Conservation (phyloP, 495 filamentous ascomycete genomes). For the Sporormia fimetaria region DNA sequence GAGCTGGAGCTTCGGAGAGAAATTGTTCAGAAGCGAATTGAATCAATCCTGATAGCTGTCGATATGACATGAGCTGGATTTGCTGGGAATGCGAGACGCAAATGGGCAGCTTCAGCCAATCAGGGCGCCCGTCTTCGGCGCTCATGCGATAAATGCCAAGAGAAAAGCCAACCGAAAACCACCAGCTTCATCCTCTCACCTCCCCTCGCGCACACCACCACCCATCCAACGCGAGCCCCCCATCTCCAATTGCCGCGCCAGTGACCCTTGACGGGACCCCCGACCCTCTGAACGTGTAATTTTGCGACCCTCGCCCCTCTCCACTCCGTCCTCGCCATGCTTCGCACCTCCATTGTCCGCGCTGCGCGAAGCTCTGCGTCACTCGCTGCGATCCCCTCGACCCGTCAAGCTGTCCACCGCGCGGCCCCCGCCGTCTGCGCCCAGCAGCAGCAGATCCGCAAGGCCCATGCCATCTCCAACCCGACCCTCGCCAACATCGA, state of each 20-base stretch:
- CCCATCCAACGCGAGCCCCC: no score
- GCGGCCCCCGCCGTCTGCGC: constrained; percentile 16
- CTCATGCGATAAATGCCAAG: no score
- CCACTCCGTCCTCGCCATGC: constrained; percentile 24
- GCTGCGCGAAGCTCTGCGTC: constrained; percentile 25
- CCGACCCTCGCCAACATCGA: constrained; percentile 95
- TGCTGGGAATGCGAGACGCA: no score
- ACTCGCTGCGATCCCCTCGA: constrained; percentile 26
- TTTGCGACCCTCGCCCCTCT: constrained; percentile 23
- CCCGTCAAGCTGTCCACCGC: constrained; percentile 20
- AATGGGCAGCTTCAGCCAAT: no score
- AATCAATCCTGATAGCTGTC: no score
- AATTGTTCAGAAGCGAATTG: no score
- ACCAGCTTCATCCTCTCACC: not conserved
- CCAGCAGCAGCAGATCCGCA: constrained; percentile 46
- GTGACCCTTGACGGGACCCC: constrained; percentile 14
- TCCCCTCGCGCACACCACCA: constrained; percentile 12
- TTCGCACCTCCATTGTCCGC: constrained; percentile 26
- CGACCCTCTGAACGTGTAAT: constrained; percentile 7
- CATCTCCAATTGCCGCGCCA: constrained; percentile 15
- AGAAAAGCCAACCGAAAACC: not conserved
- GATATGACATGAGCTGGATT: no score
- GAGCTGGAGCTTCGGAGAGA: no score
- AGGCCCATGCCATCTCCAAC: constrained; percentile 89
- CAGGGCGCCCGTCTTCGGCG: no score